Conservation (phyloP, 2,329 filamentous ascomycete species). For the Stromatinia cepivora region DNA sequence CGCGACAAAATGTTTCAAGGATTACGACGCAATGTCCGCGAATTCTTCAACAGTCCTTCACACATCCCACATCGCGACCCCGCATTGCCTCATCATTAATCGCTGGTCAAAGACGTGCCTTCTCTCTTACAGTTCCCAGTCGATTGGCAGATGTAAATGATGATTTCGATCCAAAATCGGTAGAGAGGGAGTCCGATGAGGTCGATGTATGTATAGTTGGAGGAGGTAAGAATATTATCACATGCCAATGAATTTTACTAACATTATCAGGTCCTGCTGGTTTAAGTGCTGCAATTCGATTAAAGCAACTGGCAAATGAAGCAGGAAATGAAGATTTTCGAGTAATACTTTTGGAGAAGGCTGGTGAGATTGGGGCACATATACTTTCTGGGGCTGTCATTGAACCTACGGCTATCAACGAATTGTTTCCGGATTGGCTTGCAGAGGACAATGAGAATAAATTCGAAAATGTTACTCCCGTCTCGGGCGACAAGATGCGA, state of each 20-base stretch:
- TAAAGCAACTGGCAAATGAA: slow-evolving; percentile 94
- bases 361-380: slow-evolving; percentile 90
- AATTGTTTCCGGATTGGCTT: slow-evolving; percentile 92
- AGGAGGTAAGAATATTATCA: slow-evolving; percentile 57
- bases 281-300: slow-evolving; percentile 84
- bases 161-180: slow-evolving; percentile 62
- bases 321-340: slow-evolving; percentile 95
- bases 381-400: slow-evolving; percentile 96
- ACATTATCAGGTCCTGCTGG: slow-evolving; percentile 71
- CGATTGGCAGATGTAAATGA: slow-evolving; percentile 51
- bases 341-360: slow-evolving; percentile 90
- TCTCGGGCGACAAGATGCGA: slow-evolving; percentile 82
- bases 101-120: slow-evolving; percentile 42
- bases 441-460: slow-evolving; percentile 82
- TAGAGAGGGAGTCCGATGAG: slow-evolving; percentile 87
- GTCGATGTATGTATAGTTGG: slow-evolving; percentile 98
- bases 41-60: slow-evolving; percentile 28
- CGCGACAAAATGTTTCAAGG: slow-evolving; percentile 28
- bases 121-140: slow-evolving; percentile 47
- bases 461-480: slow-evolving; percentile 85
- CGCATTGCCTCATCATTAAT: slow-evolving; percentile 26
- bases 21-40: slow-evolving; percentile 27
- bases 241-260: slow-evolving; percentile 21
- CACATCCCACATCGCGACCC: slow-evolving; percentile 30
- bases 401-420: slow-evolving; percentile 82